Conservation (phyloP, 2,329 filamentous ascomycete species). For the Claviceps spartinae region DNA sequence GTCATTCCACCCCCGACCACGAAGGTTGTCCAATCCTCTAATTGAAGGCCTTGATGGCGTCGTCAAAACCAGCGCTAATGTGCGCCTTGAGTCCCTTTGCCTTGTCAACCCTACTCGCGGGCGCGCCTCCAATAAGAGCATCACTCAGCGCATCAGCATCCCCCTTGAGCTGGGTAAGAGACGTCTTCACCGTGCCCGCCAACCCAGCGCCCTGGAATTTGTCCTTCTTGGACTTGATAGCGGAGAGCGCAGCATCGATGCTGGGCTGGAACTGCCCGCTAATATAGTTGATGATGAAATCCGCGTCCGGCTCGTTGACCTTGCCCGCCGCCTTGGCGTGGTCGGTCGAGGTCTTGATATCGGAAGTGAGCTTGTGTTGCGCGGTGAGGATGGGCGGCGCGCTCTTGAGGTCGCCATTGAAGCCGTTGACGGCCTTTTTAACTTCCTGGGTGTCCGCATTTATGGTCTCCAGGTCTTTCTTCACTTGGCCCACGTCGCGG, state of each 20-base stretch:
- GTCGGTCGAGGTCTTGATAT: not conserved
- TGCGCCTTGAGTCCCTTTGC: not conserved
- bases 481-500: not conserved
- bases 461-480: not conserved
- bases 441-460: not conserved
- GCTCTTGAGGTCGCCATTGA: not conserved
- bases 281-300: not conserved
- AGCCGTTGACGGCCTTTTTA: not conserved
- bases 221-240: not conserved
- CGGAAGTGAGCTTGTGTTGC: not conserved
- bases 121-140: not conserved
- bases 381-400: not conserved
- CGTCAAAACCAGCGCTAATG: not conserved
- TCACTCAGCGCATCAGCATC: not conserved
- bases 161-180: not conserved
- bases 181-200: not conserved
- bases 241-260: not conserved
- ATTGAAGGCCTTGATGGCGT: conserved; percentile 1
- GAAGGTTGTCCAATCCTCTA: not conserved
- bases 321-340: not conserved
- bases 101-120: not conserved
- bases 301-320: not conserved
- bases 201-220: not conserved
- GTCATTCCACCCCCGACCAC: not conserved
- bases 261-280: not conserved